Evolutionary conservation across 1,284 basidiomycete genomes (phyloP).

Genomic region (Xerocomus amazonicus): DNA sequence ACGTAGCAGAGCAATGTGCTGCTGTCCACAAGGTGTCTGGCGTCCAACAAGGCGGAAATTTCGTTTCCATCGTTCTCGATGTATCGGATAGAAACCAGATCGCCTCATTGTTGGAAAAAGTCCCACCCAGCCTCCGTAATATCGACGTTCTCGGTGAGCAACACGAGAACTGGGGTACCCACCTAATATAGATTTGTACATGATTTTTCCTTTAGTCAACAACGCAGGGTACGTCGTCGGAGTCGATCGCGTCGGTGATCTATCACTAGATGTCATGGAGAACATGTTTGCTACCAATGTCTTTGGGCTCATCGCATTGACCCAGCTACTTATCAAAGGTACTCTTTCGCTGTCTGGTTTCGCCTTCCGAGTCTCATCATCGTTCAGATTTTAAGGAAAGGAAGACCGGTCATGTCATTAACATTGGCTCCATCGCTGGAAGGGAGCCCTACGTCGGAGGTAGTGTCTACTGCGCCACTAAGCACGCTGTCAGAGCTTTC

Average conservation of each 20-base stretch:
- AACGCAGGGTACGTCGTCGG: constrained; percentile 88
- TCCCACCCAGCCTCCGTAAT: constrained; percentile 62
- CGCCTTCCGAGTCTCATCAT: neutral
- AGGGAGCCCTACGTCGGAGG: constrained; percentile 90
- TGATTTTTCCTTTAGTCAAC: constrained; percentile 53
- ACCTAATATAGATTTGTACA: neutral
- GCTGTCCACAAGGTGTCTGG: constrained; percentile 71
- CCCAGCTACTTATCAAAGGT: constrained; percentile 77
- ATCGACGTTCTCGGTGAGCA: constrained; percentile 72
- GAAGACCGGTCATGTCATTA: constrained; percentile 90
- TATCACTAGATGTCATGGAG: constrained; percentile 73
- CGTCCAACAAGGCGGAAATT: constrained; percentile 67
- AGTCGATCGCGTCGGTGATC: constrained; percentile 77
- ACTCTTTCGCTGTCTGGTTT: constrained; percentile 11
- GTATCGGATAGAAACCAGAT: constrained; percentile 72
- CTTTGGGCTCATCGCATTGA: constrained; percentile 80
- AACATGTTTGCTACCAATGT: constrained; percentile 95
- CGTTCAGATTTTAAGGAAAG: constrained; percentile 82
- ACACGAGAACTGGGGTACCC: neutral
- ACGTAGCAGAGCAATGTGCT: constrained; percentile 62
- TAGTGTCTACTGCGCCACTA: constrained; percentile 78
- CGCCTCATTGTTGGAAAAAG: constrained; percentile 59
- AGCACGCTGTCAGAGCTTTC: constrained; percentile 89
- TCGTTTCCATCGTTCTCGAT: constrained; percentile 67
- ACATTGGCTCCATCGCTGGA: constrained; percentile 92